Base-by-base conservation (phyloP, 345 rosid species). In the Populus tremula region DNA sequence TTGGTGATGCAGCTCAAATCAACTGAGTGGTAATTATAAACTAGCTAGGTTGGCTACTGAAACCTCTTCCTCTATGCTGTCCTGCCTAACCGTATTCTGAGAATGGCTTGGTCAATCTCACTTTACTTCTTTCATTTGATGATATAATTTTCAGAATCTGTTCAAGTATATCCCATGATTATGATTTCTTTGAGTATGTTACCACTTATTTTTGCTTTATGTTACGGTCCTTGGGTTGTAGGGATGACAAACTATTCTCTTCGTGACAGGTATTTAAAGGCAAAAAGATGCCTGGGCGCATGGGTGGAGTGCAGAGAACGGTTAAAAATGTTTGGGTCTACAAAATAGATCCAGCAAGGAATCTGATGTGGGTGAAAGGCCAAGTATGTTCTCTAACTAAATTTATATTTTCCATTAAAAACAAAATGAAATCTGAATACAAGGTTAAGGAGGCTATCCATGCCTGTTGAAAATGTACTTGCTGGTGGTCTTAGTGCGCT, bases 241-340 rank as follows among this genome's bases (percentile, higher is more conserved):
- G 61, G 75, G 47, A 8, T 83, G 74, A 77, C 63, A 69, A 69
- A 68, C 36, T 33, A 8, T 56, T 47, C 36, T 14, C 16, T 65
- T 70, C 31, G 12, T 69, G 64, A 80, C 86, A 94, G 99, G 98
- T 94, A 33, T 90, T 94, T 82, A 96, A 91, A 82, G 98, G 91
- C 11, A 92, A 79, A 86, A 94, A 94, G 86, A 96, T 96, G 99
- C 87, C 99, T 84, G 98, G 98, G 63, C 94, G 92, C 68, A 96
- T 94, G 99, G 98, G 98, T 77, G 98, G 78, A 49, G 77, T 85
- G 62, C 97, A 91, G 82, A 86, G 91, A 73, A 96, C 99, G 5
- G 93, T 92, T 35, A 94, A 94, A 87, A 96, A 96, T 77, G 97
- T 91, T 47, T 94, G 97, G 95, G 86, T 94, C 69, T 92, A 96